phyloP scores from a whole-genome alignment of 495 filamentous ascomycete species.

The Hypoxylon intermedium region DNA sequence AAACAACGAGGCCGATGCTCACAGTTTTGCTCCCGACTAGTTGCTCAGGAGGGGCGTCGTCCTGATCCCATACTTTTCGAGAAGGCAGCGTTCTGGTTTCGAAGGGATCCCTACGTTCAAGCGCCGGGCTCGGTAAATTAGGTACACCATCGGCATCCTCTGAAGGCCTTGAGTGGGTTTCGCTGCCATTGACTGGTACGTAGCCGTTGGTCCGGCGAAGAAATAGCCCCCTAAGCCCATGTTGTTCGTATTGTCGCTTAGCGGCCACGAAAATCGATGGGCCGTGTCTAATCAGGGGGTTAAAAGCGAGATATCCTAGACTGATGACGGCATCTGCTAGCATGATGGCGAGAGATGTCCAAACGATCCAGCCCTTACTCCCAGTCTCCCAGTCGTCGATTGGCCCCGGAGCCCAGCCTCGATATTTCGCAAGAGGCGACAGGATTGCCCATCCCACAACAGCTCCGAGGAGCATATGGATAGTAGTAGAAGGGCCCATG shows the following conservation, averaged over 20 bases:
- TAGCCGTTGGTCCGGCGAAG: conserved; percentile 25
- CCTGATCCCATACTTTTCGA: conserved; percentile 50
- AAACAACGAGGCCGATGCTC: conserved; percentile 73
- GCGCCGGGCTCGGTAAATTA: conserved; percentile 27
- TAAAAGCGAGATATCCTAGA: conserved; percentile 77
- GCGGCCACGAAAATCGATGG: conserved; percentile 17
- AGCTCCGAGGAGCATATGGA: conserved; percentile 95
- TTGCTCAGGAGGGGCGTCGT: conserved; percentile 84
- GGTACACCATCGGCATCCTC: conserved; percentile 20
- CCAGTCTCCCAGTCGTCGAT: conserved; percentile 88
- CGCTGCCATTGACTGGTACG: conserved; percentile 20
- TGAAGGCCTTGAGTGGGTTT: conserved; percentile 30
- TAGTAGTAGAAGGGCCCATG: conserved; percentile 92
- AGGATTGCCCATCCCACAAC: conserved; percentile 90
- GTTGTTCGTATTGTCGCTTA: conserved; percentile 26
- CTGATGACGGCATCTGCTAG: conserved; percentile 90
- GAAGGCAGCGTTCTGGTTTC: not conserved
- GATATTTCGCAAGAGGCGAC: conserved; percentile 82
- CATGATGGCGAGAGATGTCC: conserved; percentile 96
- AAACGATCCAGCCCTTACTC: conserved; percentile 98
- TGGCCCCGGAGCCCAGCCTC: conserved; percentile 87
- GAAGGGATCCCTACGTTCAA: conserved; percentile 38
- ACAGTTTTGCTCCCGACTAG: conserved; percentile 78
- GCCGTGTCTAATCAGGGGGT: conserved; percentile 53
- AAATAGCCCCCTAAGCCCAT: conserved; percentile 29